Base-by-base conservation (phyloP, 495 filamentous ascomycete species). In the Tuber brumale region DNA sequence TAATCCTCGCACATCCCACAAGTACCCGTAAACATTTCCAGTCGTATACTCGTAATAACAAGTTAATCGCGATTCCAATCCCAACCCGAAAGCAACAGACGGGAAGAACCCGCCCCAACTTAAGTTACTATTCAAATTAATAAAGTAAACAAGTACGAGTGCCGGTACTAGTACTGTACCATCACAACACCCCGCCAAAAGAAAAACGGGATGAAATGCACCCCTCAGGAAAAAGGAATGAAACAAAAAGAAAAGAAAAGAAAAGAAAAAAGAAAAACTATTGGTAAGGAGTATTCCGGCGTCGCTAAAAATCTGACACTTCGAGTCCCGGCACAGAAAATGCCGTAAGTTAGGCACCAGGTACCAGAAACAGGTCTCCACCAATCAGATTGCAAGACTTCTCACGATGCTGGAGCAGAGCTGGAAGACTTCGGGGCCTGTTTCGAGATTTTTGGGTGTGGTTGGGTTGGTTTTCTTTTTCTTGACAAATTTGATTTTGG, bases 391-490 rank as follows among this genome's bases (percentile, higher is more conserved):
- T n/a, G 48, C 23, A 12, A n/a, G 21, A 51, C 9, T 51, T 51
- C 48, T 51, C 8, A 21, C 23, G 7, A 5, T 19, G 8, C 7
- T n/a, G 10, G 9, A 3, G 48, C 23, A n/a, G 0, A 27, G 9
- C 48, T n/a, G 48, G 10, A 10, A 4, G 1, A 27, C 27, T 66
- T 66, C 27, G 31, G 57, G 57, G 57, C 27, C 31, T 66, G 57
- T 66, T 66, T 66, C 31, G 35, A 16, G 27, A 27, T 61, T 61
- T n/a, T 27, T 16, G 12, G 27, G 57, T 66, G 51, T 31, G n/a
- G 51, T 31, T 61, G n/a, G 51, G 51, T 31, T 61, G 3, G 12
- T 70, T 77, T 73, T 73, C 72, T 74, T 78, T 78, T 77, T 72
- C 69, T 73, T 73, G 8, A 19, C 16, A 12, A 61, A 27, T 80